Conservation (phyloP, 148 eudicot species). For the Dianthus caryophyllus region DNA sequence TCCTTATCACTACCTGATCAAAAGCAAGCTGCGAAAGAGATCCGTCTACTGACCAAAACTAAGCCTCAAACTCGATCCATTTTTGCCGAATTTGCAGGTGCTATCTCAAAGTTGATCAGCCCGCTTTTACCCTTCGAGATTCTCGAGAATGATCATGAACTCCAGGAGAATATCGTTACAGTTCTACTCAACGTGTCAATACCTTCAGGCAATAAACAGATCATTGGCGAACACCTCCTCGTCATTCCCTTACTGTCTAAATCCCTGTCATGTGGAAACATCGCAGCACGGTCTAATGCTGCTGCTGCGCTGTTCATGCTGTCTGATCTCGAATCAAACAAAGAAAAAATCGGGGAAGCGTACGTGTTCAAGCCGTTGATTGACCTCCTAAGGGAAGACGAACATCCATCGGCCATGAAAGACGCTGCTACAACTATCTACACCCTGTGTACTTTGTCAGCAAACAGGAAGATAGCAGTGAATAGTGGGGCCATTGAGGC, state of each 20-base stretch:
- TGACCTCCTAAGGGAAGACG: conserved; percentile 41
- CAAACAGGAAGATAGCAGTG: conserved; percentile 35
- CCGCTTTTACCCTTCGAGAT: conserved; percentile 24
- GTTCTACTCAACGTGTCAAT: conserved; percentile 38
- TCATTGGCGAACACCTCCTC: conserved; percentile 28
- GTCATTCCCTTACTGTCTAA: conserved; percentile 41
- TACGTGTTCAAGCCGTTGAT: conserved; percentile 45
- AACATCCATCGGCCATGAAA: conserved; percentile 36
- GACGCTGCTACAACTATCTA: conserved; percentile 44
- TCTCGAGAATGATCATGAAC: conserved; percentile 30
- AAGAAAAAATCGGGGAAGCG: conserved; percentile 28
- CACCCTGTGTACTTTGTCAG: conserved; percentile 32
- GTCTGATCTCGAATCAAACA: conserved; percentile 48
- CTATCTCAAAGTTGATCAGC: conserved; percentile 34
- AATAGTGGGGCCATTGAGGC: conserved; percentile 38
- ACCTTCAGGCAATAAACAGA: conserved; percentile 37
- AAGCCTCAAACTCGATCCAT: conserved; percentile 37
- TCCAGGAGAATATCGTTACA: conserved; percentile 48
- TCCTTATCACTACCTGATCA: conserved; percentile 50
- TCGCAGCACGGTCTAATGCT: conserved; percentile 40
- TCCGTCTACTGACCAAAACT: conserved; percentile 37
- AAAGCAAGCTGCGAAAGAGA: conserved; percentile 58
- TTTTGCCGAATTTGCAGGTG: conserved; percentile 33
- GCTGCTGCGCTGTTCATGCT: conserved; percentile 46
- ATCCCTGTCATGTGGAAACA: conserved; percentile 35